phyloP scores from a whole-genome alignment of 495 filamentous ascomycete genomes.

The Jackrogersella multiformis region DNA sequence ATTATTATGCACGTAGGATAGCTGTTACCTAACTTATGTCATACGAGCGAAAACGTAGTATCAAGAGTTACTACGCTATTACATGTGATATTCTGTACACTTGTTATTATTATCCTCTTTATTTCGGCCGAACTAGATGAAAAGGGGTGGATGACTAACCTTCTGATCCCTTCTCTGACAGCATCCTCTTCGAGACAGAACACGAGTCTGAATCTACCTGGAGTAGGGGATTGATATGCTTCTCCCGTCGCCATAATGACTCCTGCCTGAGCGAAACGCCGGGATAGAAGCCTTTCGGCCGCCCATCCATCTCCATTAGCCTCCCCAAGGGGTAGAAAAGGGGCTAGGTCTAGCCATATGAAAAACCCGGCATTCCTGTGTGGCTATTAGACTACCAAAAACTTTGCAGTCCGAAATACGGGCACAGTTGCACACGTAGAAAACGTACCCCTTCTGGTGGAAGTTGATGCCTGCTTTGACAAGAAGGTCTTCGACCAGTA shows the following conservation, averaged over 20 bases:
- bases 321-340: constrained; percentile 38
- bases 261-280: constrained; percentile 51
- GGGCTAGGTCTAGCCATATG: constrained; percentile 65
- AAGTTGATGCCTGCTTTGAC: constrained; percentile 54
- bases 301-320: constrained; percentile 40
- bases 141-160: constrained; percentile 41
- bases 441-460: constrained; percentile 32
- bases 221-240: constrained; percentile 54
- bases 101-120: not conserved
- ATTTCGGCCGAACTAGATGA: no score
- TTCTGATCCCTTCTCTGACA: constrained; percentile 56
- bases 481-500: constrained; percentile 50
- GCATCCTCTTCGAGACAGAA: constrained; percentile 54
- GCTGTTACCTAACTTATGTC: no score
- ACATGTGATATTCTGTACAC: constrained; percentile 15
- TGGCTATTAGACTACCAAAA: not conserved
- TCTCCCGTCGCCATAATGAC: constrained; percentile 58
- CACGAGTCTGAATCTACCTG: constrained; percentile 64
- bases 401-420: not conserved
- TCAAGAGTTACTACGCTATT: not conserved
- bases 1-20: no score
- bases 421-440: not conserved
- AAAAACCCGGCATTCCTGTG: constrained; percentile 66
- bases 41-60: not conserved
- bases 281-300: constrained; percentile 47